phyloP scores from a whole-genome alignment of 176 grass and related monocot species.

The Oryza rufipogon region DNA sequence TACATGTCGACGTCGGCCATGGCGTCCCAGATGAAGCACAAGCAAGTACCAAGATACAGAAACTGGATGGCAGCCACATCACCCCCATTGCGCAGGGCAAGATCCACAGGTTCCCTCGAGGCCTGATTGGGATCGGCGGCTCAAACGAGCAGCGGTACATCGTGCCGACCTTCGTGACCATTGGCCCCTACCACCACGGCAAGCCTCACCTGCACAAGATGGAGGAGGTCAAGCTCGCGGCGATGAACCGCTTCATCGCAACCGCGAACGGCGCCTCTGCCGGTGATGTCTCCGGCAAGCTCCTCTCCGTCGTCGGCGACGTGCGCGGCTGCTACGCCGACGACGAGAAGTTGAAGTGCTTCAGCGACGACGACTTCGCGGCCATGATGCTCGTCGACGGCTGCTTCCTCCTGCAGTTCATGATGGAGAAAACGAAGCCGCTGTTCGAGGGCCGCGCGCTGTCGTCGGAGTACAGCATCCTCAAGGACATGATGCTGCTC shows the following conservation, averaged over 20 bases:
- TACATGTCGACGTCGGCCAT: too few species aligned
- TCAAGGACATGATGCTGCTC: slow-evolving; percentile 15
- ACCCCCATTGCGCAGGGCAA: background rate
- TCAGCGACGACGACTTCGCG: background rate
- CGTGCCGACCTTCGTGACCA: background rate
- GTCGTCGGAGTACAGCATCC: background rate
- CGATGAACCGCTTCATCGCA: background rate
- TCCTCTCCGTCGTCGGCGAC: background rate
- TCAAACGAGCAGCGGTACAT: background rate
- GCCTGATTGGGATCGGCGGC: background rate
- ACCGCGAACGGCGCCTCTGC: accelerated
- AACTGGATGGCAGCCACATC: too few species aligned
- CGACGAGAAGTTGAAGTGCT: accelerated
- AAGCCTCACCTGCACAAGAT: background rate
- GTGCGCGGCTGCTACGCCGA: background rate
- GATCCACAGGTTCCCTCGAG: background rate
- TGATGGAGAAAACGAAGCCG: too few species aligned
- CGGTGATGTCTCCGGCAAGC: background rate
- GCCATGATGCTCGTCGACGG: slow-evolving; percentile 32
- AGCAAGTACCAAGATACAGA: too few species aligned
- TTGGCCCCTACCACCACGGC: slow-evolving; percentile 7
- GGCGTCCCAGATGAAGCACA: too few species aligned
- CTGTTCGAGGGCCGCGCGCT: too few species aligned
- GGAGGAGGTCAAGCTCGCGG: slow-evolving; percentile 19
- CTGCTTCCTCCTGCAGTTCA: slow-evolving; percentile 35